Base-by-base conservation (phyloP, 2,329 filamentous ascomycete genomes). In the Paecilomyces dactylethromorphus region DNA sequence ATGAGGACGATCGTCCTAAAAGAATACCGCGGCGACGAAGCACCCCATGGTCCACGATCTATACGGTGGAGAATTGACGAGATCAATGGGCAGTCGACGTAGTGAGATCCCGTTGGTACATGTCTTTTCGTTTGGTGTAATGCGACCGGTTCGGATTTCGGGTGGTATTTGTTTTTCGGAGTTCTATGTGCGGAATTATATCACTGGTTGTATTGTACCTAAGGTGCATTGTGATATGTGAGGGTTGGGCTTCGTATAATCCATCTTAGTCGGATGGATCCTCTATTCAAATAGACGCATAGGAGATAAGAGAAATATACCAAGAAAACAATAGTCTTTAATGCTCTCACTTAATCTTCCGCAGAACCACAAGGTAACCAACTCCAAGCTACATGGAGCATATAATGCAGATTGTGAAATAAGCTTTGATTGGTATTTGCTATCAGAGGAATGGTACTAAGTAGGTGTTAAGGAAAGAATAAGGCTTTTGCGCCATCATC, bases 1-100 rank as follows among this genome's bases (percentile, higher is more conserved):
- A 75, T 76, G 73, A 68, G 72, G 21, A 70, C 66, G 15, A 67
- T 74, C 50, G 69, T 74, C 3, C 63, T 74, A 10, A 66, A 72
- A 54, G 70, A 73, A 52, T 74, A 74, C 56, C 65, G 67, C 58
- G 67, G 65, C 10, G 71, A 73, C 22, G 72, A 74, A 52, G 71
- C 66, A 21, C 68, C 71, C 53, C 67, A 72, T 45, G 69, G 71
- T 31, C 66, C 64, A 29, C 64, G 63, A 49, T 63, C 66, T 12
- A 71, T 74, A 32, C 68, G 65, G 33, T 66, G 66, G 12, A 59
- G 71, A 32, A 58, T 74, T 22, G 66, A 70, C 53, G 68, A 68
- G 56, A 58, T 74, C 33, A 68, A 71, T 53, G 71, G 71, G 10
- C 69, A 72, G 52, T 67, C 69, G 6, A 67, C 64, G 15, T 73